Percentiles rank a stretch among this genome's conserved stretches.
phyloP scores from a whole-genome alignment of 2,329 filamentous ascomycete species.

The Nothophaeocryptopus gaeumannii region DNA sequence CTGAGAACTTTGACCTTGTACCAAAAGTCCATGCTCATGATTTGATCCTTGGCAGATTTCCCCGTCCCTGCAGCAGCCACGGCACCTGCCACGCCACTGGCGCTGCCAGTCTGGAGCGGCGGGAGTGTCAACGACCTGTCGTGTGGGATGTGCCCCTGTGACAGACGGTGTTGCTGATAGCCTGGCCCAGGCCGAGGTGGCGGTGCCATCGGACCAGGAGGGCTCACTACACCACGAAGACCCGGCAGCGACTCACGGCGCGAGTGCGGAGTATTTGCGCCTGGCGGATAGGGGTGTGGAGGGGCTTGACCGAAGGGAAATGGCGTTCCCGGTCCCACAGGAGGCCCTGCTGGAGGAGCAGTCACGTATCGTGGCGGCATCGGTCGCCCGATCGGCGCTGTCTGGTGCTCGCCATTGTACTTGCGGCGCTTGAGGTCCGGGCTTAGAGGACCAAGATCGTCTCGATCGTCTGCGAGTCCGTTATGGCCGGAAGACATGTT shows the following conservation, averaged over 20 bases:
- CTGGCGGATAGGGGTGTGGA: slow-evolving; percentile 42
- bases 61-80: slow-evolving; percentile 16
- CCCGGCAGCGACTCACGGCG: slow-evolving; percentile 45
- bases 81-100: slow-evolving; percentile 19
- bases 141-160: slow-evolving; percentile 34
- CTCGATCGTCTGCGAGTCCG: slow-evolving; percentile 33
- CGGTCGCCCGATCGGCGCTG: slow-evolving; percentile 39
- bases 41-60: slow-evolving; percentile 51
- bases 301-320: slow-evolving; percentile 39
- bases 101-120: slow-evolving; percentile 48
- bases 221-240: slow-evolving; percentile 29
- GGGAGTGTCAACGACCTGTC: slow-evolving; percentile 53
- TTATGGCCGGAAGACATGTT: slow-evolving; percentile 33
- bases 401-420: slow-evolving; percentile 48
- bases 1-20: slow-evolving; percentile 75
- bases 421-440: slow-evolving; percentile 63
- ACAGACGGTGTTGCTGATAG: slow-evolving; percentile 35
- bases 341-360: slow-evolving; percentile 16
- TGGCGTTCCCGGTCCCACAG: slow-evolving; percentile 38
- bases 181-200: slow-evolving; percentile 49
- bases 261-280: slow-evolving; percentile 32
- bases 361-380: slow-evolving; percentile 31
- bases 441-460: slow-evolving; percentile 47
- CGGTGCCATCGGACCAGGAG: slow-evolving; percentile 50
- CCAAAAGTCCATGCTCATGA: slow-evolving; percentile 71